phyloP scores from a whole-genome alignment of 2,329 filamentous ascomycete species.

The Alternaria sp. region DNA sequence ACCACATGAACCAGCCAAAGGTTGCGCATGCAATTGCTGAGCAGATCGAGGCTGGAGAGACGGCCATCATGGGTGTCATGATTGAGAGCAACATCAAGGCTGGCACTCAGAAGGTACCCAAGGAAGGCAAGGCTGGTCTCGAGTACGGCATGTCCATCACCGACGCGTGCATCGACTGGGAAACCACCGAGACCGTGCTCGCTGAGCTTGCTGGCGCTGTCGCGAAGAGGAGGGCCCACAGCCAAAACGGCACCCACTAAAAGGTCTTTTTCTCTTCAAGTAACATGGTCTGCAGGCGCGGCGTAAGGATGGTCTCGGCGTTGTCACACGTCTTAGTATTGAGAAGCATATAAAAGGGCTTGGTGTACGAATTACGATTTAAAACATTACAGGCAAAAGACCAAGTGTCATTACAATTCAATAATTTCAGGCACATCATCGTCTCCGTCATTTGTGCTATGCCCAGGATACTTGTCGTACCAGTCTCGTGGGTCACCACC shows the following conservation, averaged over 20 bases:
- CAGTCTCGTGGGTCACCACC: constrained; percentile 76
- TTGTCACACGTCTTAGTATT: constrained; percentile 5
- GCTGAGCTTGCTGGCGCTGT: constrained; percentile 82
- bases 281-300: constrained; percentile 1
- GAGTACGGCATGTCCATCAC: constrained; percentile 97
- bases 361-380: constrained; percentile 5
- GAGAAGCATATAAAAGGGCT: not conserved
- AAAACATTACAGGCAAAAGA: not conserved
- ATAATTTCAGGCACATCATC: constrained; percentile 23
- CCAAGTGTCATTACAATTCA: constrained; percentile 26
- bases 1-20: constrained; percentile 97
- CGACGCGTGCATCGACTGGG: constrained; percentile 95
- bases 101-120: constrained; percentile 90
- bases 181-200: constrained; percentile 83
- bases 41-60: constrained; percentile 86
- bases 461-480: constrained; percentile 59
- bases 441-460: constrained; percentile 23
- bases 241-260: constrained; percentile 42
- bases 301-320: constrained; percentile 13
- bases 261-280: constrained; percentile 1
- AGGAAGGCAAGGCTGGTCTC: constrained; percentile 83
- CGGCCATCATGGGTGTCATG: constrained; percentile 95
- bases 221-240: constrained; percentile 70
- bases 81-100: constrained; percentile 98
- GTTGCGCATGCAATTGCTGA: constrained; percentile 83